Conservation (phyloP, 169 alveolate genomes). For the Eimeria praecox region DNA sequence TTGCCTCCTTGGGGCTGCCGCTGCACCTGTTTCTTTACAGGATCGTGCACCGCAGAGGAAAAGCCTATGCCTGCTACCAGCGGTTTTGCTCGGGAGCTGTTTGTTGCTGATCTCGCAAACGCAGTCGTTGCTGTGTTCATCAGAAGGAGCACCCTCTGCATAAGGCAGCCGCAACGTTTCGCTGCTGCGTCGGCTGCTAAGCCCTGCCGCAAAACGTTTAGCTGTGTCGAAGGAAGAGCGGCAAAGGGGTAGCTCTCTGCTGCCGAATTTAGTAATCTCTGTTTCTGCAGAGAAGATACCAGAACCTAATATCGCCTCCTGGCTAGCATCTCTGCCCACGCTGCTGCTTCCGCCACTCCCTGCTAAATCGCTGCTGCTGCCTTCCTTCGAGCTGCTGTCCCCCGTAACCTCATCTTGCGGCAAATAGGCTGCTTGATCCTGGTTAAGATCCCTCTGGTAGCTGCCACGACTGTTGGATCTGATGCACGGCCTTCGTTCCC, state of each 20-base stretch:
- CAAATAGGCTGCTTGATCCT: neutral
- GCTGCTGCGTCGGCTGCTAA: conserved; percentile 35
- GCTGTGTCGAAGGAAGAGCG: conserved; percentile 54
- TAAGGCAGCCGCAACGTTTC: neutral
- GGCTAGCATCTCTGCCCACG: neutral
- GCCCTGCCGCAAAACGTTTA: conserved; percentile 38
- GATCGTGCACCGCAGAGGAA: neutral
- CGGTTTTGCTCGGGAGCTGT: neutral
- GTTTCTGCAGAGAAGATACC: neutral
- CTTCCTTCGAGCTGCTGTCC: neutral
- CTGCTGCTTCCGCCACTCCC: neutral
- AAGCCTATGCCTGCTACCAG: neutral
- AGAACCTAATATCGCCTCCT: neutral
- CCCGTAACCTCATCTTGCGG: neutral
- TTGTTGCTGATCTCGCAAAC: conserved; percentile 12
- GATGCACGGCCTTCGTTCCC: neutral
- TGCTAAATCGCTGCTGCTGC: neutral
- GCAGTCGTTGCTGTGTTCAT: neutral
- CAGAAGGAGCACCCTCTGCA: neutral
- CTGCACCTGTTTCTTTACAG: neutral
- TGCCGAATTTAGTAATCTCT: conserved; percentile 19
- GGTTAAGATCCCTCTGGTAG: neutral
- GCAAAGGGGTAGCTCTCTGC: conserved; percentile 43
- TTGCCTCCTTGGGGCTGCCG: neutral
- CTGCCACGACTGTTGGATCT: neutral